These are phyloP conservation scores for Podospora tetraspora DNA, from an alignment of 495 filamentous ascomycete species.

Conservation along the genomic window DNA sequence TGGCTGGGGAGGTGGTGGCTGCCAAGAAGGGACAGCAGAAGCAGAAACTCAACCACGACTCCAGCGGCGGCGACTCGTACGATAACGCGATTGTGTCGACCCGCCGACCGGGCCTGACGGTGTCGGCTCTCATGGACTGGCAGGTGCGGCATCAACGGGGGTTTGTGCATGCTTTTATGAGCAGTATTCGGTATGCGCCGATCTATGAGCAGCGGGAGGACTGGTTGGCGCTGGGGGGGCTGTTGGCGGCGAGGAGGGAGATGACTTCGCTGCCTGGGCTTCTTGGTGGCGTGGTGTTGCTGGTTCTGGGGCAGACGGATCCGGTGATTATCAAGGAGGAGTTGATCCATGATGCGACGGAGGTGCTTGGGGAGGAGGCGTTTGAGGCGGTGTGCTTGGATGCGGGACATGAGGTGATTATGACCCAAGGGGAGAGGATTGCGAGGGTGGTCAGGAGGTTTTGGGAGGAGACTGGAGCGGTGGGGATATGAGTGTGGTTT, in stretches of 20 bases:
- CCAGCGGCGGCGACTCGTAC: conserved; percentile 35
- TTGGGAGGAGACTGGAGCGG: conserved; percentile 25
- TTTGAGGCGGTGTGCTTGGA: conserved; percentile 45
- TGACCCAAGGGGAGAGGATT: conserved; percentile 37
- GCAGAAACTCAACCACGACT: conserved; percentile 24
- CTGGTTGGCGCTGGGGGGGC: conserved; percentile 53
- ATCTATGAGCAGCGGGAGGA: conserved; percentile 51
- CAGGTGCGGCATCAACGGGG: conserved; percentile 51
- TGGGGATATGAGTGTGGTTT: neutral
- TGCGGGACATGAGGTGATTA: conserved; percentile 49
- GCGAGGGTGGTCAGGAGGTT: conserved; percentile 36
- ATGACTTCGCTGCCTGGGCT: conserved; percentile 30
- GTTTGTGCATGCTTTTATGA: conserved; percentile 52
- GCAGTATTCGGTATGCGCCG: conserved; percentile 48
- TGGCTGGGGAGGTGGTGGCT: conserved; percentile 27
- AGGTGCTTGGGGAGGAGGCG: conserved; percentile 38
- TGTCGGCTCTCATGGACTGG: conserved; percentile 49
- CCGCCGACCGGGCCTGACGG: conserved; percentile 30
- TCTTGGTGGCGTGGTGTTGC: conserved; percentile 42
- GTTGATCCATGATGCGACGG: conserved; percentile 42
- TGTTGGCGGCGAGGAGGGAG: conserved; percentile 42
- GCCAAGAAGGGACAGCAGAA: conserved; percentile 14
- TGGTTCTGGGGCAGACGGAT: conserved; percentile 52
- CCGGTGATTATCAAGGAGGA: conserved; percentile 51
- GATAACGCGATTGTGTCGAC: conserved; percentile 40